A percentile compares a stretch with the other conserved stretches of the same genome.
These are phyloP conservation scores for Solanum medicagineum DNA, from an alignment of 257 asterid species.

Conservation along the genomic window DNA sequence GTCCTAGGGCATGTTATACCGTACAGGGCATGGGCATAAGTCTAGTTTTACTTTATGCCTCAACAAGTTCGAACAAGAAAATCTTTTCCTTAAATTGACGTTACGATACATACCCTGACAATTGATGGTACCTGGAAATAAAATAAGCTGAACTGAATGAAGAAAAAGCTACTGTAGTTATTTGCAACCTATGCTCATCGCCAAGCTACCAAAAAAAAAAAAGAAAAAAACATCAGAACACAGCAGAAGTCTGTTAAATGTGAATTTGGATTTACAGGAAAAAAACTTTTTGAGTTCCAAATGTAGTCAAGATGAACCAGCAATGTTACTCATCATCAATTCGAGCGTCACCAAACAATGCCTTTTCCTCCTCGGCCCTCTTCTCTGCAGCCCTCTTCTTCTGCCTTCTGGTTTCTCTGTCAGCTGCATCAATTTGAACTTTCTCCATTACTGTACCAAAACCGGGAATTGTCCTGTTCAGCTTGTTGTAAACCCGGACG, in stretches of 20 bases:
- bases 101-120: neutral
- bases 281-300: neutral
- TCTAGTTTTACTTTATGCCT: too few species aligned
- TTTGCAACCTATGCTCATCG: neutral
- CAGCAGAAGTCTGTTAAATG: neutral
- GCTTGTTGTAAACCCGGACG: conserved; percentile 16
- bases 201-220: too few species aligned
- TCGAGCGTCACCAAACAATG: conserved; percentile 2
- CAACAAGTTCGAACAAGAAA: neutral
- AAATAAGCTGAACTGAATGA: neutral
- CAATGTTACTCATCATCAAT: neutral
- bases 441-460: conserved; percentile 39
- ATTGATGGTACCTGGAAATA: neutral
- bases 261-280: neutral
- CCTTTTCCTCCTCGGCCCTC: conserved; percentile 24
- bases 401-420: conserved; percentile 12
- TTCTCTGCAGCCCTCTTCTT: conserved; percentile 32
- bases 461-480: conserved; percentile 53
- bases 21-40: too few species aligned
- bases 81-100: neutral
- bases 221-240: neutral
- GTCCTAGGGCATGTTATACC: too few species aligned
- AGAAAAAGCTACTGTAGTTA: neutral
- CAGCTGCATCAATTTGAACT: conserved; percentile 23
- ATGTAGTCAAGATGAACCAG: neutral